Conservation (phyloP, 305 asterid genomes). For the Solanum aculeatissimum region DNA sequence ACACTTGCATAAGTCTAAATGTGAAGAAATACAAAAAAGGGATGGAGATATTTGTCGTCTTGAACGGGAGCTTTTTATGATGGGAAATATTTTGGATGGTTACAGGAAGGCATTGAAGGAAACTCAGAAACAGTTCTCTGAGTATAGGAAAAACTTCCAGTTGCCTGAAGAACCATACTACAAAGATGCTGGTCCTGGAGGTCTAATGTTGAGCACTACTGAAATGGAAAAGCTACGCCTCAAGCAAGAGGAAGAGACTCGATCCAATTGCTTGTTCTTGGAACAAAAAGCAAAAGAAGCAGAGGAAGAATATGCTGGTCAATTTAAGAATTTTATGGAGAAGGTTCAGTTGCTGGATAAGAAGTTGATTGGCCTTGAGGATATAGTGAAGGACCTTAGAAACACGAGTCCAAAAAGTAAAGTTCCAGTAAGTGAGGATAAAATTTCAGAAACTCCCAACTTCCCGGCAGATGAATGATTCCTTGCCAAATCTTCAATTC, state of each 20-base stretch:
- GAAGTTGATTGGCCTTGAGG: conserved; percentile 21
- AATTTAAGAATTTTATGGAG: conserved; percentile 7
- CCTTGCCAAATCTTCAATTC: neutral
- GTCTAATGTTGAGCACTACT: conserved; percentile 47
- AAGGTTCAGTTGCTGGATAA: conserved; percentile 9
- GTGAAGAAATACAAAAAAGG: conserved; percentile 50
- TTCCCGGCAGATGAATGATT: neutral
- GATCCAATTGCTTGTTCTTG: conserved; percentile 24
- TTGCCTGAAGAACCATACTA: conserved; percentile 62
- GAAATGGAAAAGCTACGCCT: conserved; percentile 46
- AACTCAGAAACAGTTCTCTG: conserved; percentile 42
- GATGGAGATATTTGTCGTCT: conserved; percentile 41
- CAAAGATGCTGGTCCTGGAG: conserved; percentile 64
- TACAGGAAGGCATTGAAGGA: conserved; percentile 61
- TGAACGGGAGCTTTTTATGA: conserved; percentile 49
- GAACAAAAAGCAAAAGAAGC: conserved; percentile 41
- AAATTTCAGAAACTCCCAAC: neutral
- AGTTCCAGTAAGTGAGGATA: conserved; percentile 7
- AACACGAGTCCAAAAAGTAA: conserved; percentile 10
- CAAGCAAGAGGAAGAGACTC: conserved; percentile 54
- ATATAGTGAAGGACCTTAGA: conserved; percentile 19
- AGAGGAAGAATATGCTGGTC: conserved; percentile 15
- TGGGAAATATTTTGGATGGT: conserved; percentile 49
- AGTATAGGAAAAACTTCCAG: conserved; percentile 38
- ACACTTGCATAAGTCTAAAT: conserved; percentile 35